Percentiles rank a stretch among this genome's conserved stretches.
Conservation (phyloP, 1,139 yeast species). For the Scheffersomyces quercinus region DNA sequence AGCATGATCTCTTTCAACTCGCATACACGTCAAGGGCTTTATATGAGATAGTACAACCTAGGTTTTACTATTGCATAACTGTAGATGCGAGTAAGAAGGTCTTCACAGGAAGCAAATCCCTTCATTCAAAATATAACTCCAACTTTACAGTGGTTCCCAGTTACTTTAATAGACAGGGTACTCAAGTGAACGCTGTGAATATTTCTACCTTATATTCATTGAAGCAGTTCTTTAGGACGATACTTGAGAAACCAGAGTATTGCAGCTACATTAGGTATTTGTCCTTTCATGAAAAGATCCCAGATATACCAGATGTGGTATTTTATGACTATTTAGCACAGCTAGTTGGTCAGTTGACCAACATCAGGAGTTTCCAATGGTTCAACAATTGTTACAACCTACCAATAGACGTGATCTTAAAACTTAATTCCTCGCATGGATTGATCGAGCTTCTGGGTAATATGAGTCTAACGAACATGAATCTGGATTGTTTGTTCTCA, state of each 20-base stretch:
- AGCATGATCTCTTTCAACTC: conserved; percentile 13
- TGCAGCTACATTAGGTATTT: conserved; percentile 7
- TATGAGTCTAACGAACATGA: neutral
- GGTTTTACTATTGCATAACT: conserved; percentile 9
- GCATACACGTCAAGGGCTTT: conserved; percentile 9
- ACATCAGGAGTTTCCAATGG: conserved; percentile 14
- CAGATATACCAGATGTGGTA: conserved; percentile 11
- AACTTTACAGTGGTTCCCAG: neutral
- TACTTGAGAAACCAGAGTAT: conserved; percentile 2
- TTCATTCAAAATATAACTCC: too few relatives aligned
- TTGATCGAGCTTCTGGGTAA: conserved; percentile 11
- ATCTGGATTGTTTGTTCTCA: conserved; percentile 4
- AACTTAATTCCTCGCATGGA: neutral
- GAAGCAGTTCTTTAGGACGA: conserved; percentile 13
- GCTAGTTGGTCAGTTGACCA: conserved; percentile 7
- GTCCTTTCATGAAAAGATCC: conserved; percentile 10
- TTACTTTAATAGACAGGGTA: neutral
- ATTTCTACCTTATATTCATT: conserved; percentile 14
- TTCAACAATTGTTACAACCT: conserved; percentile 10
- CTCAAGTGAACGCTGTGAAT: conserved; percentile 8
- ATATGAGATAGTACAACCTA: conserved; percentile 8
- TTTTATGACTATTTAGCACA: conserved; percentile 6
- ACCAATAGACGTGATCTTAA: conserved; percentile 5
- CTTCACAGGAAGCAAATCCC: too few relatives aligned
- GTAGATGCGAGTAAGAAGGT: conserved; percentile 4